Evolutionary conservation across 495 filamentous ascomycete genomes (phyloP).

Genomic region (Podospora appendiculata): DNA sequence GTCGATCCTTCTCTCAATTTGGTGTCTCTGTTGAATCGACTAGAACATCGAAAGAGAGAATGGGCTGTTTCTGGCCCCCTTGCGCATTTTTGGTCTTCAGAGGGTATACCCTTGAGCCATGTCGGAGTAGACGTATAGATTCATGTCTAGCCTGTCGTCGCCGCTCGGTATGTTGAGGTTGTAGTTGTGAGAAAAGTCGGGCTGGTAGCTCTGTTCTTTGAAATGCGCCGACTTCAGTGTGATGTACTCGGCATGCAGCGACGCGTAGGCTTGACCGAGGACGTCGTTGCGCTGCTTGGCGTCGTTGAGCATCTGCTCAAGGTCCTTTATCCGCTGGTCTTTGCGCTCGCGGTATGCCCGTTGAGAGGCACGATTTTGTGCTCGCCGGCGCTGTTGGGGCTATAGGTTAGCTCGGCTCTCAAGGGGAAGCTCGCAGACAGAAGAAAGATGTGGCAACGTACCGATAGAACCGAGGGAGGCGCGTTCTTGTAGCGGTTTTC

Average conservation of each 20-base stretch:
- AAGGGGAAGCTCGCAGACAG: background rate
- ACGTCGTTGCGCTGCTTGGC: slow-evolving; percentile 37
- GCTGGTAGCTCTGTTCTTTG: slow-evolving; percentile 15
- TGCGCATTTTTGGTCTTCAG: background rate
- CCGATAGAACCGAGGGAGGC: slow-evolving; percentile 38
- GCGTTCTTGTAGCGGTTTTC: slow-evolving; percentile 45
- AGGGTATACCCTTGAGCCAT: slow-evolving; percentile 16
- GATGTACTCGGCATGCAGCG: slow-evolving; percentile 34
- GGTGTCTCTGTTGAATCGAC: no score
- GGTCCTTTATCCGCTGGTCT: slow-evolving; percentile 72
- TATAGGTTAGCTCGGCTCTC: background rate
- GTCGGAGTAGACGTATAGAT: slow-evolving; percentile 22
- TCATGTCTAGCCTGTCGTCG: slow-evolving; percentile 19
- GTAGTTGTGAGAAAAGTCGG: slow-evolving; percentile 12
- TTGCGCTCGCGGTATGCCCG: slow-evolving; percentile 80
- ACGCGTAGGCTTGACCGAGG: slow-evolving; percentile 32
- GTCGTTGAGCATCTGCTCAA: slow-evolving; percentile 65
- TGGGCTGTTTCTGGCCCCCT: no score
- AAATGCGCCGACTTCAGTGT: slow-evolving; percentile 24
- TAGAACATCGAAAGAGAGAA: no score
- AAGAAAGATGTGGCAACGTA: slow-evolving; percentile 18
- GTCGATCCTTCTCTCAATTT: no score
- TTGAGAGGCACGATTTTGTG: slow-evolving; percentile 57
- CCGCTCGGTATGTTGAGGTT: slow-evolving; percentile 2
- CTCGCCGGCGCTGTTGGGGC: slow-evolving; percentile 40